These are phyloP conservation scores for Sorghum bicolor DNA, from an alignment of 176 grass and related monocot genomes.

Conservation along the genomic window DNA sequence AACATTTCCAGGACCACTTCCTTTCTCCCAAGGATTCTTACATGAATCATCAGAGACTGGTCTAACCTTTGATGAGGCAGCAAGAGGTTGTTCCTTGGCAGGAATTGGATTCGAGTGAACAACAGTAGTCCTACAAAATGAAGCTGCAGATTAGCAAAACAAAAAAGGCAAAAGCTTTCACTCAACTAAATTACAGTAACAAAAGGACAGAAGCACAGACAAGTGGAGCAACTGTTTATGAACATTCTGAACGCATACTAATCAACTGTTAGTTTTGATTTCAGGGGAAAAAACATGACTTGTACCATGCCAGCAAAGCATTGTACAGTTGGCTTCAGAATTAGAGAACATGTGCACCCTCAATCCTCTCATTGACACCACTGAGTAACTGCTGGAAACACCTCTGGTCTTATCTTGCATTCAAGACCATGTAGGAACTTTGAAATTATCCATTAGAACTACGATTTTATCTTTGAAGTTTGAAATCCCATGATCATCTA, in stretches of 20 bases:
- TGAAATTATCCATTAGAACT: not conserved
- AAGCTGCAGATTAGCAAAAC: constrained; percentile 29
- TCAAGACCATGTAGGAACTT: not conserved
- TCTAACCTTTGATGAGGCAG: constrained; percentile 42
- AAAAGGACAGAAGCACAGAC: not conserved
- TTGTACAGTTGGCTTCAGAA: not conserved
- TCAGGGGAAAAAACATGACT: not conserved
- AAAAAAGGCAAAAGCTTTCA: not conserved
- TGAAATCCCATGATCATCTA: not conserved
- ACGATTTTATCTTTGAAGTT: not conserved
- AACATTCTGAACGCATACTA: constrained; percentile 9
- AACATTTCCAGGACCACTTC: constrained; percentile 30
- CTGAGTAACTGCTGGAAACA: not conserved
- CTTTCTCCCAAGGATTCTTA: constrained; percentile 43
- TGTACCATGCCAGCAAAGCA: not conserved
- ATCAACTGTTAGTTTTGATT: not conserved
- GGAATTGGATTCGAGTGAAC: constrained; percentile 78
- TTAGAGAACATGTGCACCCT: not conserved
- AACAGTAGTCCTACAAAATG: constrained; percentile 70
- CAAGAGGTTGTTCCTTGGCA: constrained; percentile 53
- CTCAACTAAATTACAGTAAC: not conserved
- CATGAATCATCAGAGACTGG: constrained; percentile 34
- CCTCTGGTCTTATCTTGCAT: not conserved
- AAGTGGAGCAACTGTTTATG: not conserved
- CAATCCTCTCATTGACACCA: not conserved